Evolutionary conservation across 164 flowering plant species (phyloP).

Genomic region (Echeveria elegans): DNA sequence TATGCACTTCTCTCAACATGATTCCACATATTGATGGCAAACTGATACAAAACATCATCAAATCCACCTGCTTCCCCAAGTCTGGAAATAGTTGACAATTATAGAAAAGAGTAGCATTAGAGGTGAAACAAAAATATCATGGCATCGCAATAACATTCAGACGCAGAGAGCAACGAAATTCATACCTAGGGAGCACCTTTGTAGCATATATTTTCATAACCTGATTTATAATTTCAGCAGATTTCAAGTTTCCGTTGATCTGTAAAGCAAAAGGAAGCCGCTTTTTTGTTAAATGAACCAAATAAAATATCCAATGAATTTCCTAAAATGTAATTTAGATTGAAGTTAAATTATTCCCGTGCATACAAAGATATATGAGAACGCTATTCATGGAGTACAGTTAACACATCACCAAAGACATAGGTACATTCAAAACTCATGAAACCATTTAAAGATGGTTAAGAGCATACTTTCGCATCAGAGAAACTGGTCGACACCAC

Average conservation of each 20-base stretch:
- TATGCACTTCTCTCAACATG: conserved; percentile 27
- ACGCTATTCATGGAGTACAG: not conserved
- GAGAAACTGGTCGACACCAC: conserved; percentile 40
- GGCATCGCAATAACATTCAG: not conserved
- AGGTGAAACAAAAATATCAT: not conserved
- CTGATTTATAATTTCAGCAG: conserved; percentile 24
- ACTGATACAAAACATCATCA: conserved; percentile 39
- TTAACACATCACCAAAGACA: not conserved
- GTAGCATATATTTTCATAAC: conserved; percentile 55
- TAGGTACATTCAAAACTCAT: not conserved
- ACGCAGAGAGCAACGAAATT: not conserved
- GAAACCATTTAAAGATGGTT: not conserved
- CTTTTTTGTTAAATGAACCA: not conserved
- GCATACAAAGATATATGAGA: not conserved
- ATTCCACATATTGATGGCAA: conserved; percentile 48
- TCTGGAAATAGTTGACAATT: conserved; percentile 32
- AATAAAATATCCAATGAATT: not conserved
- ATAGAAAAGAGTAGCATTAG: not conserved
- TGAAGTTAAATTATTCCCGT: not conserved
- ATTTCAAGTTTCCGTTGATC: conserved; percentile 42
- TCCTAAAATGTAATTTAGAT: not conserved
- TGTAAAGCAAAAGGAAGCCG: conserved; percentile 16
- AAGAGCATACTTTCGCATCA: conserved; percentile 45
- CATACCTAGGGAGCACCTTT: conserved; percentile 73
- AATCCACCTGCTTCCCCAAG: conserved; percentile 23